phyloP scores from a whole-genome alignment of 2,329 filamentous ascomycete species.

The Dothidotthia symphoricarpi region DNA sequence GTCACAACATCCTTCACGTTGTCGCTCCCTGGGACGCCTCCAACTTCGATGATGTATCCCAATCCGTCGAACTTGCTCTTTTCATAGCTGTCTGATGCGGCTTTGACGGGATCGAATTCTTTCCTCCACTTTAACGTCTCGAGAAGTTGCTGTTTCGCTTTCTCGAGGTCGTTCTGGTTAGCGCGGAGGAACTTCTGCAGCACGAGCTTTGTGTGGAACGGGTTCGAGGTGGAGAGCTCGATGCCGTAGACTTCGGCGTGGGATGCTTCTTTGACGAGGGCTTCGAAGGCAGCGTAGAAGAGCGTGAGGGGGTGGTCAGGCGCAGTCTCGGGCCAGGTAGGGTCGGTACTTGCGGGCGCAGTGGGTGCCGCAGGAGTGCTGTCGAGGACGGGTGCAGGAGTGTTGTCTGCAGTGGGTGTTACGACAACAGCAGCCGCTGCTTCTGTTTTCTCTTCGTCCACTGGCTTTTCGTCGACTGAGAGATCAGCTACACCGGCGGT shows the following conservation, averaged over 20 bases:
- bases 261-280: constrained; percentile 56
- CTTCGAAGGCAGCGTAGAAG: constrained; percentile 59
- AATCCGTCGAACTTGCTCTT: constrained; percentile 71
- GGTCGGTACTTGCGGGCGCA: constrained; percentile 7
- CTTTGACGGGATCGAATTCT: constrained; percentile 66
- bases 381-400: neutral
- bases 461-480: constrained; percentile 16
- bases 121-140: constrained; percentile 83
- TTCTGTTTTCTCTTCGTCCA: constrained; percentile 12
- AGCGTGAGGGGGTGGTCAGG: constrained; percentile 50
- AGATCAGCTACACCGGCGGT: constrained; percentile 17
- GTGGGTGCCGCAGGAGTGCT: neutral
- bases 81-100: constrained; percentile 62
- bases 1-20: constrained; percentile 68
- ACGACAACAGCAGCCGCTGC: constrained; percentile 2
- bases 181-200: constrained; percentile 93
- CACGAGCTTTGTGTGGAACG: constrained; percentile 77
- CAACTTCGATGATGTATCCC: constrained; percentile 76
- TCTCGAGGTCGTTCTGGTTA: constrained; percentile 72
- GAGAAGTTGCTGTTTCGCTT: constrained; percentile 73
- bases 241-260: constrained; percentile 88
- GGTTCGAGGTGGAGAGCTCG: constrained; percentile 52
- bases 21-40: constrained; percentile 52
- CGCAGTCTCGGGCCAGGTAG: constrained; percentile 38
- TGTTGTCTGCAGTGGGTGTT: neutral